These are phyloP conservation scores for Leptodontidium sp. DNA, from an alignment of 2,329 filamentous ascomycete species.

Conservation along the genomic window DNA sequence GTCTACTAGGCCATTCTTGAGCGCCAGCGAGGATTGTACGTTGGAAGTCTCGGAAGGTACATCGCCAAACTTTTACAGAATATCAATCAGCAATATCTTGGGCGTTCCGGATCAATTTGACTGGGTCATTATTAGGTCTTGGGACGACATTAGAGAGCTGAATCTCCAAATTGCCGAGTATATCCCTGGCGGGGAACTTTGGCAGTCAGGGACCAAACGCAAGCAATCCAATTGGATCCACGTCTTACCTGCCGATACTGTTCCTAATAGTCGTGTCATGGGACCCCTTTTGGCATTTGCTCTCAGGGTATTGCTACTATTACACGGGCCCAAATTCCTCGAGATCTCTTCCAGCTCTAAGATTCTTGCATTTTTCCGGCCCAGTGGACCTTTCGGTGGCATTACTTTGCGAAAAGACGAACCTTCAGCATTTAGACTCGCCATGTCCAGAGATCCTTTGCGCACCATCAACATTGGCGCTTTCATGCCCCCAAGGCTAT, in stretches of 20 bases:
- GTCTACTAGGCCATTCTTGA: not conserved
- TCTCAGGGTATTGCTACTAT: not conserved
- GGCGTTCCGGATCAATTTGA: not conserved
- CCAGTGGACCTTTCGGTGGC: not conserved
- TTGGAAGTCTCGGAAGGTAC: not conserved
- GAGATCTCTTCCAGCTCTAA: not conserved
- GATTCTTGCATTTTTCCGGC: not conserved
- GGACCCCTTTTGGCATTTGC: not conserved
- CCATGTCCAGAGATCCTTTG: not conserved
- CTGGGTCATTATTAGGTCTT: not conserved
- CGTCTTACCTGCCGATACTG: not conserved
- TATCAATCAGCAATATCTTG: not conserved
- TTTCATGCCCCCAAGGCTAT: not conserved
- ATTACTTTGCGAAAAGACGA: not conserved
- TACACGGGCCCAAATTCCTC: not conserved
- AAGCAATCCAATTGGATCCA: not conserved
- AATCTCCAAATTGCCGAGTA: not conserved
- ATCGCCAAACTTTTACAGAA: not conserved
- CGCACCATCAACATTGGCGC: not conserved
- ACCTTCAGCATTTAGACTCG: not conserved
- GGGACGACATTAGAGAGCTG: slow-evolving; percentile 2
- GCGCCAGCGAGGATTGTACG: not conserved
- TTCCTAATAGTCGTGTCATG: slow-evolving; percentile 8
- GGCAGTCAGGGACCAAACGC: not conserved
- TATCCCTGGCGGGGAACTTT: not conserved